Base-by-base conservation (phyloP, 148 eudicot genomes). In the Salicornia ramosissima region DNA sequence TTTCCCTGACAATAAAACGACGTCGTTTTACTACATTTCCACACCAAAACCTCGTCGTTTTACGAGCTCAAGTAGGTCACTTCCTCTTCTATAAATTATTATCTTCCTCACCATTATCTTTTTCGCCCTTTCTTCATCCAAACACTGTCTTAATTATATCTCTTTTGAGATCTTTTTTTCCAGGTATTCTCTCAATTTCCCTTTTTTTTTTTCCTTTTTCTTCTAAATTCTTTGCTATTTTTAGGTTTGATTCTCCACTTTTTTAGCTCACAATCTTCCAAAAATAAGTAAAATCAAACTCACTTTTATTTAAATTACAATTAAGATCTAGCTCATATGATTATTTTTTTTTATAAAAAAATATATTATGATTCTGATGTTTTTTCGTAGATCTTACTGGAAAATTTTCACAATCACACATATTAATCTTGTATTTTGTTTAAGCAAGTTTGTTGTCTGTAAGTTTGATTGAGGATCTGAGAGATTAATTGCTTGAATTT, bases 111-210 rank as follows among this genome's bases (percentile, higher is more conserved):
- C 0, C 65, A n/a, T 14, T 21, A 15, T 26, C 53, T 55, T 64
- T 78, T 67, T 78, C 77, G 62, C 68, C 71, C 40, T 67, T 72
- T 67, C 73, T 64, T 56, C 72, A 10, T 3, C 49, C 16, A 30
- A 67, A 60, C 24, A 25, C 31, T 34, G 54, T 36, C 33, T 33
- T 6, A 51, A 24, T 26, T 40, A 19, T 31, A 8, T 53, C 6
- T 31, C 66, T n/a, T 49, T 39, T 2, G n/a, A n/a, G 16, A 42
- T 18, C n/a, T 75, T 61, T 46, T 64, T 64, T 29, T 33, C 62
- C 69, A 68, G 71, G 67, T 61, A 66, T 24, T 26, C 11, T 29
- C n/a, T n/a, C n/a, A n/a, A 14, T 57, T 21, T 64, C 2, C 16
- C 8, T 19, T 5, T 22, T 10, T 25, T 29, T 21, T 26, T 7